Percentiles rank a stretch among this genome's conserved stretches.
These are phyloP conservation scores for Ceratocystiopsis brevicomis DNA, from an alignment of 2,329 filamentous ascomycete genomes.

Conservation along the genomic window DNA sequence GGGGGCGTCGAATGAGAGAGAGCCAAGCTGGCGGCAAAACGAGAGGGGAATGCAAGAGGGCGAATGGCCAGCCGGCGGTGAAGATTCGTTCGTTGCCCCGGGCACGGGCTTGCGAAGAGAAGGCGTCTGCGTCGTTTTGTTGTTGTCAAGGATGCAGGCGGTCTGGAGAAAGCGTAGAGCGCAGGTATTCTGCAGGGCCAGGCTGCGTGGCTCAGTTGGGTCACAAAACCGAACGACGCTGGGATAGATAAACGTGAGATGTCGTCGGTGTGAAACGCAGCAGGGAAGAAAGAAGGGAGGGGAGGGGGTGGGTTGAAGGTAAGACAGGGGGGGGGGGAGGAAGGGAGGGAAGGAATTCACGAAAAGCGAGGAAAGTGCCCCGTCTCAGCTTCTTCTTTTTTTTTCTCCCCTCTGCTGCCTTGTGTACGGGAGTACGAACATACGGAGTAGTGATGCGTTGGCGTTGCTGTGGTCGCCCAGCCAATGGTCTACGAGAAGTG, in stretches of 20 bases:
- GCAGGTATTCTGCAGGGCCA: too few species aligned
- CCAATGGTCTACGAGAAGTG: constrained; percentile 9
- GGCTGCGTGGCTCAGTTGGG: too few species aligned
- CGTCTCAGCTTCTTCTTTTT: neutral
- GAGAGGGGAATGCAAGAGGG: too few species aligned
- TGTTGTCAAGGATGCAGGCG: too few species aligned
- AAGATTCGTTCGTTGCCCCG: neutral
- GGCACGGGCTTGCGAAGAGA: too few species aligned
- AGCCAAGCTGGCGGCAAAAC: constrained; percentile 2
- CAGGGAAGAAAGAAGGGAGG: neutral
- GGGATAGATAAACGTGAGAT: too few species aligned
- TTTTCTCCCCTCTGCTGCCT: neutral
- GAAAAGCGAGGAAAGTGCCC: neutral
- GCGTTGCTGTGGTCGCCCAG: constrained; percentile 9
- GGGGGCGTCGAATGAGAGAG: neutral
- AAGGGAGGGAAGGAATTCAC: neutral
- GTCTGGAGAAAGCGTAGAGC: too few species aligned
- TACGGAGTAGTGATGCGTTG: constrained; percentile 11
- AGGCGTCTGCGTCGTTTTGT: too few species aligned
- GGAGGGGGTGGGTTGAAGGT: neutral
- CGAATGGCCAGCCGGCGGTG: neutral
- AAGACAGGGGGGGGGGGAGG: neutral
- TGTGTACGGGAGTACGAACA: too few species aligned
- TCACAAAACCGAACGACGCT: too few species aligned
- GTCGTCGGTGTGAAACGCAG: neutral